Conservation (phyloP, 371 early-diverging fungal genomes). For the Mortierella sp. region DNA sequence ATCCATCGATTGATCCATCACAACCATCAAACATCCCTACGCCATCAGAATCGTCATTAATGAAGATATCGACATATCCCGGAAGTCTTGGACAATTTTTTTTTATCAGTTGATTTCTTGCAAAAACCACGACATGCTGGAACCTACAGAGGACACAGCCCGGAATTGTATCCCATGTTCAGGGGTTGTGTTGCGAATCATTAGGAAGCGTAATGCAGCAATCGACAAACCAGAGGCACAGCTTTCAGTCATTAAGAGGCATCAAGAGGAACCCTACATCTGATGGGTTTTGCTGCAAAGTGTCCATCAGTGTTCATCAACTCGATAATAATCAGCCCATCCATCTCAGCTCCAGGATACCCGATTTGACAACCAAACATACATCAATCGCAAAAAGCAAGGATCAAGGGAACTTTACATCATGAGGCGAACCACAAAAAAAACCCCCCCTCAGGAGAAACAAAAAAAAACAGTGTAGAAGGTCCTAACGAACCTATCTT, state of each 20-base stretch:
- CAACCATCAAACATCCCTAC: background rate
- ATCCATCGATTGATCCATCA: conserved; percentile 41
- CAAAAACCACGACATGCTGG: background rate
- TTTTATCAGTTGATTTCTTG: background rate
- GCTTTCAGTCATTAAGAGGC: too few relatives aligned
- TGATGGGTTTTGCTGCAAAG: background rate
- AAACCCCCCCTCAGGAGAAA: background rate
- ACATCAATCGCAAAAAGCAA: too few relatives aligned
- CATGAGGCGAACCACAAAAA: too few relatives aligned
- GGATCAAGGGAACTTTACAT: too few relatives aligned
- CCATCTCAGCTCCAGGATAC: too few relatives aligned
- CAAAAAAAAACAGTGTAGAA: background rate
- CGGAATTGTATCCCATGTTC: too few relatives aligned
- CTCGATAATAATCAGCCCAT: background rate
- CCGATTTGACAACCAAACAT: too few relatives aligned
- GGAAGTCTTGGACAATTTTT: background rate
- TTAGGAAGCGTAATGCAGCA: too few relatives aligned
- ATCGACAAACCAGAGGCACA: too few relatives aligned
- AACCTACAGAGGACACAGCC: too few relatives aligned
- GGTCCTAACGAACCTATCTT: conserved; percentile 13
- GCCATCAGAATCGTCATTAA: background rate
- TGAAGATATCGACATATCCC: background rate
- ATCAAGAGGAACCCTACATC: conserved; percentile 1
- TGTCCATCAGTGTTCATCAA: background rate
- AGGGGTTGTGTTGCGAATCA: too few relatives aligned